Conservation (phyloP, 176 grass and related monocot species). For the Avena sativa region DNA sequence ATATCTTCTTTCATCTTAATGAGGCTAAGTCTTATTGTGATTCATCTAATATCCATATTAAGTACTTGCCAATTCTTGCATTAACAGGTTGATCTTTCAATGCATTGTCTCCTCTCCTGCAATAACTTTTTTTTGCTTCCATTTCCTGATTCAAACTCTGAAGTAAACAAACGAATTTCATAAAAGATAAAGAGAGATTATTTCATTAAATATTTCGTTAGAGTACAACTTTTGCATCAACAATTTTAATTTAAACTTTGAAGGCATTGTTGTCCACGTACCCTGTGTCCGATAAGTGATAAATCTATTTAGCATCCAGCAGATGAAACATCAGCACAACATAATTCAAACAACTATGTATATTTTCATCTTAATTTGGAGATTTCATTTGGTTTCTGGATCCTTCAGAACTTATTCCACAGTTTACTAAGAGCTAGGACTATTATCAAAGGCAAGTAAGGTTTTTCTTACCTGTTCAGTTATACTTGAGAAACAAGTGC, state of each 20-base stretch:
- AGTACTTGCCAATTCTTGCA: not conserved
- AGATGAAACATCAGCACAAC: not conserved
- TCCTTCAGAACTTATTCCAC: not conserved
- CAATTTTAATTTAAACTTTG: not conserved
- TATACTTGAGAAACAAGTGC: not conserved
- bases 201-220: not conserved
- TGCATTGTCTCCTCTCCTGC: not conserved
- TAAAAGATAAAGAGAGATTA: not conserved
- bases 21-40: not conserved
- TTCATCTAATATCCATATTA: slow-evolving; percentile 3
- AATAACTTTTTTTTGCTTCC: not conserved
- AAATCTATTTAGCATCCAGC: not conserved
- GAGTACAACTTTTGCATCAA: not conserved
- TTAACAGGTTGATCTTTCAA: not conserved
- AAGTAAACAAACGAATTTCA: slow-evolving; percentile 14
- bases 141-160: not conserved
- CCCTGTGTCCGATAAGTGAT: not conserved
- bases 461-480: slow-evolving; percentile 4
- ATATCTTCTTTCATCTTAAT: not conserved
- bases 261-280: not conserved
- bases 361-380: not conserved
- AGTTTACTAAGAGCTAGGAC: not conserved
- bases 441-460: not conserved
- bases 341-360: not conserved
- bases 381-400: slow-evolving; percentile 16